Evolutionary conservation across 257 asterid species (phyloP).

Genomic region (Fraxinus americana): DNA sequence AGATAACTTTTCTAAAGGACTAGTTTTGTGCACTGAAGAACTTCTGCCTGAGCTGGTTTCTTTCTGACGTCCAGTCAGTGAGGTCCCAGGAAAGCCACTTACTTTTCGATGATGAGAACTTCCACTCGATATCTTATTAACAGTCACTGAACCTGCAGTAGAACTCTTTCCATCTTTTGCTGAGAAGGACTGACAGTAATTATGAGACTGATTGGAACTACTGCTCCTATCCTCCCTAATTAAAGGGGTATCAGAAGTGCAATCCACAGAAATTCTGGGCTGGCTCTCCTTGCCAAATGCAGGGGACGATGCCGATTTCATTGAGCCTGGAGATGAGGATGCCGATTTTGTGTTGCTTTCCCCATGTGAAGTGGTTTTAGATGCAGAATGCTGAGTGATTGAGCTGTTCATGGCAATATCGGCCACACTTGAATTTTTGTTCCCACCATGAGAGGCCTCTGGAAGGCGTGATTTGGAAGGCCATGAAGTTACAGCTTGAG

Average conservation of each 20-base stretch:
- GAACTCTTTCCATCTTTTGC: constrained; percentile 64
- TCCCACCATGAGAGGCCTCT: constrained; percentile 61
- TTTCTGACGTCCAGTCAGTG: constrained; percentile 55
- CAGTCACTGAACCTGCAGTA: constrained; percentile 45
- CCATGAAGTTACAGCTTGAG: constrained; percentile 52
- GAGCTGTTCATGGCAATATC: constrained; percentile 67
- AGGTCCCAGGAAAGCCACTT: constrained; percentile 43
- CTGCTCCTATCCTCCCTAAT: constrained; percentile 76
- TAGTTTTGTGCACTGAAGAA: constrained; percentile 43
- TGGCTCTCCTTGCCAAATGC: constrained; percentile 67
- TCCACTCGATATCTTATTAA: constrained; percentile 50
- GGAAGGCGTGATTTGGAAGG: constrained; percentile 74
- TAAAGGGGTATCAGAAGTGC: constrained; percentile 51
- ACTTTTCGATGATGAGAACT: constrained; percentile 54
- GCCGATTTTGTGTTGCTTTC: constrained; percentile 62
- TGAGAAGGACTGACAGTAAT: constrained; percentile 50
- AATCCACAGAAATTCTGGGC: constrained; percentile 39
- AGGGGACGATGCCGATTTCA: constrained; percentile 49
- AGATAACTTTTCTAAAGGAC: constrained; percentile 49
- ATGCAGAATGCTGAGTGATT: constrained; percentile 49
- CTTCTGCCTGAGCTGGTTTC: constrained; percentile 52
- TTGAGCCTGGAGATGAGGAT: constrained; percentile 64
- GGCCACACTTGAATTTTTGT: constrained; percentile 52
- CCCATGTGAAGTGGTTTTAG: constrained; percentile 60
- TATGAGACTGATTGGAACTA: constrained; percentile 77